Percentiles rank a stretch among this genome's conserved stretches.
These are phyloP conservation scores for Rhizopus arrhizus DNA, from an alignment of 371 early-diverging fungal genomes.

Conservation along the genomic window DNA sequence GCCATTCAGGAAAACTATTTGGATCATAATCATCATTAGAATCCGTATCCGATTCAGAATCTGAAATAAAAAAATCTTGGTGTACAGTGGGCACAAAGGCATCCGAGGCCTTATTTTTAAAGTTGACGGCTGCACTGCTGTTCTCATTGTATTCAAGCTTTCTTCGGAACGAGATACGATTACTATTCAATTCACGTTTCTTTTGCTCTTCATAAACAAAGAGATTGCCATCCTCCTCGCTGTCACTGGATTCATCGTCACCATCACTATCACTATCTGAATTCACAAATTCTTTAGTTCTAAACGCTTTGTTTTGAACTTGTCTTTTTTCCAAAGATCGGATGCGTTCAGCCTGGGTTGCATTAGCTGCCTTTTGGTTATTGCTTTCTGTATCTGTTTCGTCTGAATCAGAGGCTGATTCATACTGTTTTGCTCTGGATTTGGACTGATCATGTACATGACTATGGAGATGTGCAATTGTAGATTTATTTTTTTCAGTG, in stretches of 20 bases:
- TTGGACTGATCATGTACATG: no score
- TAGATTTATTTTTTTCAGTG: background rate
- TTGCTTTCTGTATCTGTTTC: conserved; percentile 8
- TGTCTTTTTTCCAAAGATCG: background rate
- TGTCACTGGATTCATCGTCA: background rate
- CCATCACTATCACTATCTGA: background rate
- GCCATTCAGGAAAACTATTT: conserved; percentile 17
- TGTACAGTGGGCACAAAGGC: conserved; percentile 19
- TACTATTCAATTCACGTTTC: background rate
- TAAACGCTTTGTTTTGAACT: background rate
- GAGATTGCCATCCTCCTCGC: background rate
- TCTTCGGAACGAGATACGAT: conserved; percentile 18
- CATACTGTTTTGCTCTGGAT: background rate
- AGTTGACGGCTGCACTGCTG: background rate
- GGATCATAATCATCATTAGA: conserved; percentile 21
- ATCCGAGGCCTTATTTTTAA: background rate
- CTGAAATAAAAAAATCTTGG: conserved; percentile 23
- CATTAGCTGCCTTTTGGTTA: no score
- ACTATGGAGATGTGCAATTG: no score
- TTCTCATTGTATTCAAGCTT: background rate
- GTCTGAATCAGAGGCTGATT: conserved; percentile 14
- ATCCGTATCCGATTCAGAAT: conserved; percentile 30
- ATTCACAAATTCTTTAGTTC: background rate
- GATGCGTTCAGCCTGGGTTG: no score
- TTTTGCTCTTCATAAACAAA: background rate